These are phyloP conservation scores for Iberis amara DNA, from an alignment of 441 rosid species.

Conservation along the genomic window DNA sequence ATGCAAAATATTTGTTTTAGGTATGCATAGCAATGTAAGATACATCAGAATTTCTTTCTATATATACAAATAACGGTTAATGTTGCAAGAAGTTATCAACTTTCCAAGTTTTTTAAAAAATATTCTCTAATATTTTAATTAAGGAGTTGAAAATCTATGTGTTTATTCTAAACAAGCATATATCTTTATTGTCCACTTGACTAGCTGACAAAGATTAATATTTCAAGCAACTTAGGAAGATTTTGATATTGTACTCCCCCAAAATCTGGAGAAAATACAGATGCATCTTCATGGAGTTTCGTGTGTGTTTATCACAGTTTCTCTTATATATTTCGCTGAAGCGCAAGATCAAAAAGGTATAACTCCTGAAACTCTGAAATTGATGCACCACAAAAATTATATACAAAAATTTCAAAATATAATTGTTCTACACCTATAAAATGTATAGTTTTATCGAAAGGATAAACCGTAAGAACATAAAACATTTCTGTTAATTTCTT, in stretches of 20 bases:
- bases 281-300: constrained; percentile 19
- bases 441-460: too few relatives aligned
- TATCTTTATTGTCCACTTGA: constrained; percentile 20
- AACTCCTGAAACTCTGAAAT: neutral
- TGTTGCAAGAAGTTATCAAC: neutral
- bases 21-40: too few relatives aligned
- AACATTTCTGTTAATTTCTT: too few relatives aligned
- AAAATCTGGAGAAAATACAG: constrained; percentile 11
- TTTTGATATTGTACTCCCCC: neutral
- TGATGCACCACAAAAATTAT: too few relatives aligned
- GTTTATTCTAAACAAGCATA: neutral
- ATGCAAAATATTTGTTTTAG: too few relatives aligned
- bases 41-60: neutral
- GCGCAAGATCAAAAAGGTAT: constrained; percentile 29
- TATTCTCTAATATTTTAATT: constrained; percentile 1
- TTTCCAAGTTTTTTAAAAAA: neutral
- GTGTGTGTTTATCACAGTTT: constrained; percentile 7
- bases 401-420: too few relatives aligned
- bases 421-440: too few relatives aligned
- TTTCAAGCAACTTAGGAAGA: constrained; percentile 6
- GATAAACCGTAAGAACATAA: too few relatives aligned
- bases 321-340: constrained; percentile 16
- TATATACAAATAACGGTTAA: neutral
- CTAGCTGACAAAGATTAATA: constrained; percentile 8
- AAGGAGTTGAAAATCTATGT: constrained; percentile 11